Evolutionary conservation across 768 basidiomycete species (phyloP), one percentile per base, ranked within the genome.

Genomic region (Mycena galericulata): DNA sequence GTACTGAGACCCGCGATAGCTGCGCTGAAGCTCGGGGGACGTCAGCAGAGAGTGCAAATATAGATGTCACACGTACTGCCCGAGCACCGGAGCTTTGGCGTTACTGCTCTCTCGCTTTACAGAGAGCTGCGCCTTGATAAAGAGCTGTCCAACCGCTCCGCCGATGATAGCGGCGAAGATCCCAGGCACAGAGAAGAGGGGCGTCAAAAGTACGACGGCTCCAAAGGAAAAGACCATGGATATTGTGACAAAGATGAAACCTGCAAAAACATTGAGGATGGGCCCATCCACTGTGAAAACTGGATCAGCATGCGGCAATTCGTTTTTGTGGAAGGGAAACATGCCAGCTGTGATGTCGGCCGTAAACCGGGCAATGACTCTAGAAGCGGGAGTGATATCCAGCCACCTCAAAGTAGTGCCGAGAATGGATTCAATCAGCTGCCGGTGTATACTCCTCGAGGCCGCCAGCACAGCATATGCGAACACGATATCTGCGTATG

Each of bases 281-380:
- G 66, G 63, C 17, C 67, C 67, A 17, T 72, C 70, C 4, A 72
- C 70, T 70, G 59, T 9, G 17, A 30, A 22, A 3, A 36, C 20
- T 32, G 1, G 34, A 24, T 64, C 14, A 24, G 49, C 14, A 18
- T 22, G 8, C n/a, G n/a, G n/a, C n/a, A n/a, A n/a, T n/a, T 9
- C 11, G 41, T 40, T 24, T 2, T 1, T 34, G 2, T 24, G 29
- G n/a, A 53, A n/a, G 17, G 3, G 15, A 5, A 30, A 65, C 62
- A 1, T 43, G 61, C 72, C 65, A 7, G 68, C 71, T 10, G 81
- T 78, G 18, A 87, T 85, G 69, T 87, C 87, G 27, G 84, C 81
- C 1, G 86, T 87, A 68, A 84, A 84, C 36, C 86, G 80, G 17
- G 85, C 78, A 27, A 86, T 83, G 62, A 88, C 82, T 9, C 87